Percentiles rank a stretch among this genome's conserved stretches.
phyloP scores from a whole-genome alignment of 805 yeast genomes.

The Monosporozyma unispora region DNA sequence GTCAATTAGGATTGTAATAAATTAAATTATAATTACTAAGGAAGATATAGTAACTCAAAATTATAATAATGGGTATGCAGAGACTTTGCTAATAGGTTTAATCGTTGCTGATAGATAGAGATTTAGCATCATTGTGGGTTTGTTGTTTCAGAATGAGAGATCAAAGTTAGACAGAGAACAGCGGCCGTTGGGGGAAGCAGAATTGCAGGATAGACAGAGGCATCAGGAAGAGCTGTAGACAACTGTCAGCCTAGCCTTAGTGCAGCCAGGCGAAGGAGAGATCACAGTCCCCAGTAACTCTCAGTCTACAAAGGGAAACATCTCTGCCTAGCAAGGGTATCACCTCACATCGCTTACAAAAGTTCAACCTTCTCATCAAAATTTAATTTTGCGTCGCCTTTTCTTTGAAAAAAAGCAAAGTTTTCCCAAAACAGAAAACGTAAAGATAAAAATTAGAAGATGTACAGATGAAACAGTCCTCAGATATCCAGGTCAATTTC shows the following conservation, averaged over 20 bases:
- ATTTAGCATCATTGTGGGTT: neutral
- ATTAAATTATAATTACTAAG: neutral
- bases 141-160: neutral
- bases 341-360: too few relatives aligned
- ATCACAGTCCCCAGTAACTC: too few relatives aligned
- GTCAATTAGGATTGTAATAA: neutral
- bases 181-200: too few relatives aligned
- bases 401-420: too few relatives aligned
- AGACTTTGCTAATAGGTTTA: neutral
- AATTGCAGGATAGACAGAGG: too few relatives aligned
- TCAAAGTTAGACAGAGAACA: neutral
- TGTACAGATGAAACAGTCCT: conserved; percentile 4
- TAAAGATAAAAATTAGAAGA: neutral
- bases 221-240: too few relatives aligned
- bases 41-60: neutral
- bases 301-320: too few relatives aligned
- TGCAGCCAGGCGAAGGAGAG: too few relatives aligned
- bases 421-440: neutral
- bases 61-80: neutral
- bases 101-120: neutral
- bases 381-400: too few relatives aligned
- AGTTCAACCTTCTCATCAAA: too few relatives aligned
- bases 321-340: too few relatives aligned
- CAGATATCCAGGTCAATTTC: conserved; percentile 8
- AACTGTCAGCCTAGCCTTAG: too few relatives aligned